Conservation (phyloP, 495 filamentous ascomycete genomes). For the Cercophora newfieldiana region DNA sequence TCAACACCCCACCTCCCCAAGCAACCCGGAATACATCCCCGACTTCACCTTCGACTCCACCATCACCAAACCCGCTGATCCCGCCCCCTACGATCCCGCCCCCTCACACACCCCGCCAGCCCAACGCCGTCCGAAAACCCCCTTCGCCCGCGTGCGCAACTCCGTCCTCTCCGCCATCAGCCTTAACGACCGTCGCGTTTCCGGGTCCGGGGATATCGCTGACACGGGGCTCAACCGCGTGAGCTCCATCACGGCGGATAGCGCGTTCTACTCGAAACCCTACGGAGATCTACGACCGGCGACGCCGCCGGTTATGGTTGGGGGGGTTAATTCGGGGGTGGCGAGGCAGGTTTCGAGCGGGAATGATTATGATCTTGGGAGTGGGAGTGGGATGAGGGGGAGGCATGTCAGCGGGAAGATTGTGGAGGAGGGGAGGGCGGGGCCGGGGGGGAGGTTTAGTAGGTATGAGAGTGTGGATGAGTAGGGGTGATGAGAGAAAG, state of each 20-base stretch:
- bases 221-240: conserved; percentile 31
- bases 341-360: conserved; percentile 52
- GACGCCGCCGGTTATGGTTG: conserved; percentile 50
- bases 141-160: conserved; percentile 31
- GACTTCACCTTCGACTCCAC: neutral
- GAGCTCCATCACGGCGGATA: conserved; percentile 53
- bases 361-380: conserved; percentile 60
- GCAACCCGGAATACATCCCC: neutral
- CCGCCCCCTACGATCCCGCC: conserved; percentile 11
- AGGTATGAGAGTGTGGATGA: conserved; percentile 38
- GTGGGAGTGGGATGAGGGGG: conserved; percentile 32
- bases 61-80: conserved; percentile 5
- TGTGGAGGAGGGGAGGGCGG: conserved; percentile 77
- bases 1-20: conserved; percentile 36
- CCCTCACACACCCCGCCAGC: neutral
- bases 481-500: neutral
- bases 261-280: conserved; percentile 52
- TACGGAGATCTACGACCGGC: conserved; percentile 50
- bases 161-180: conserved; percentile 44
- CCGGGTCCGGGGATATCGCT: conserved; percentile 18
- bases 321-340: conserved; percentile 19
- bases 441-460: conserved; percentile 47
- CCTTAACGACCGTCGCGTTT: conserved; percentile 41
- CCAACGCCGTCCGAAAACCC: conserved; percentile 27
- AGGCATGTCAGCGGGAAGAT: conserved; percentile 82